phyloP scores from a whole-genome alignment of 2,329 filamentous ascomycete species.

The Sporothrix sp. region DNA sequence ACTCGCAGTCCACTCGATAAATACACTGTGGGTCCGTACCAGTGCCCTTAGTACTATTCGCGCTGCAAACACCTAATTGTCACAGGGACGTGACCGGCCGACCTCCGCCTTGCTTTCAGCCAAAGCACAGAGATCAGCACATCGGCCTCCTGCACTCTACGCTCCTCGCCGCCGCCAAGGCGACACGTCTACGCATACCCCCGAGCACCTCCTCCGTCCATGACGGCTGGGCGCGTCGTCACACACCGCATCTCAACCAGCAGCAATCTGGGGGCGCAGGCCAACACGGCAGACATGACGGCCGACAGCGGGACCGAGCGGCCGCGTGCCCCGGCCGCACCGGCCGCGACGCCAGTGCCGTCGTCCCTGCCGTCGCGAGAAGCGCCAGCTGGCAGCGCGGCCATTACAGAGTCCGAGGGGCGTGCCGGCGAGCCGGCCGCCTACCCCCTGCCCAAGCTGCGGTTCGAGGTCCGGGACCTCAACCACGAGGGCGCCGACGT shows the following conservation, averaged over 20 bases:
- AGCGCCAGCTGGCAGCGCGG: background rate
- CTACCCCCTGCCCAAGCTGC: slow-evolving; percentile 45
- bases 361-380: background rate
- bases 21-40: too few species aligned
- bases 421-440: slow-evolving; percentile 1
- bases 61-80: too few species aligned
- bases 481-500: slow-evolving; percentile 48
- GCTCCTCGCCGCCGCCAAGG: too few species aligned
- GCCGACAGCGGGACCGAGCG: background rate
- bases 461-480: slow-evolving; percentile 50
- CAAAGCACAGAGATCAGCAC: too few species aligned
- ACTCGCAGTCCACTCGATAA: too few species aligned
- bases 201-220: background rate
- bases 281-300: slow-evolving; percentile 1
- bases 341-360: background rate
- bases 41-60: too few species aligned
- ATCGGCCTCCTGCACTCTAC: too few species aligned
- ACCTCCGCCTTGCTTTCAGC: too few species aligned
- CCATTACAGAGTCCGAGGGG: background rate
- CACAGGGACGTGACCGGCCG: too few species aligned
- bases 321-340: background rate
- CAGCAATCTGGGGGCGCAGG: background rate
- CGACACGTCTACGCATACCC: too few species aligned
- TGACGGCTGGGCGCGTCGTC: background rate
- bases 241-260: too few species aligned